Evolutionary conservation across 176 grass and related monocot genomes (phyloP).

Genomic region (Aegilops tauschii): DNA sequence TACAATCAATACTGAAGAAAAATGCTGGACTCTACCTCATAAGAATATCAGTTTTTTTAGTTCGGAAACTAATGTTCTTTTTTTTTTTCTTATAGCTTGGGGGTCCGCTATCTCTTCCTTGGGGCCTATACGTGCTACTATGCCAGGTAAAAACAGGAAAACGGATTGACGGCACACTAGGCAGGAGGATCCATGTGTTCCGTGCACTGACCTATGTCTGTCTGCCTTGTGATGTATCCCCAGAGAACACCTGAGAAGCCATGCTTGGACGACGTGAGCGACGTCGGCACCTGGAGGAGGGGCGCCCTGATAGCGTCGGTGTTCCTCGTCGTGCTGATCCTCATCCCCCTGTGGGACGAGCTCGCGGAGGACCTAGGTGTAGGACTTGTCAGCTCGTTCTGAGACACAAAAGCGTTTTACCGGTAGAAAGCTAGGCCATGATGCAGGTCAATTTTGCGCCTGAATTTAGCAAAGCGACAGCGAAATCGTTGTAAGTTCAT

Average conservation of each 20-base stretch:
- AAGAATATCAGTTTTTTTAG: not conserved
- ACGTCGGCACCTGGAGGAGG: slow-evolving; percentile 87
- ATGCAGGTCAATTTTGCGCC: slow-evolving; percentile 50
- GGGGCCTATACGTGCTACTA: slow-evolving; percentile 97
- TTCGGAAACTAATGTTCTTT: slow-evolving; percentile 12
- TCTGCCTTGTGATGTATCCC: not conserved
- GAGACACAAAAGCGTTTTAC: slow-evolving; percentile 24
- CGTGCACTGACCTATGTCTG: not conserved
- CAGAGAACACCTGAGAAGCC: slow-evolving; percentile 89
- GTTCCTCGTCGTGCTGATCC: slow-evolving; percentile 75
- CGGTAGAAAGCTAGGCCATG: slow-evolving; percentile 22
- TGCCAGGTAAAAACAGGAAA: slow-evolving; percentile 61
- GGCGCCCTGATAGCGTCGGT: slow-evolving; percentile 51
- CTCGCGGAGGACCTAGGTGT: slow-evolving; percentile 92
- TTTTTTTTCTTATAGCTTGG: slow-evolving; percentile 49
- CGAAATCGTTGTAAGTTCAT: slow-evolving; percentile 21
- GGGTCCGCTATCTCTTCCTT: slow-evolving; percentile 86
- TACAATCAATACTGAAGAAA: not conserved
- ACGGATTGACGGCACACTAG: not conserved
- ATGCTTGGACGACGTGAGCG: slow-evolving; percentile 92
- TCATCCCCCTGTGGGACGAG: slow-evolving; percentile 91
- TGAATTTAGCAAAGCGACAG: not conserved
- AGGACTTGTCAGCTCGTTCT: slow-evolving; percentile 74
- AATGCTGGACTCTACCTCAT: not conserved
- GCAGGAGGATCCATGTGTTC: not conserved